Base-by-base conservation (phyloP, 345 rosid genomes). In the Populus pruinosa region DNA sequence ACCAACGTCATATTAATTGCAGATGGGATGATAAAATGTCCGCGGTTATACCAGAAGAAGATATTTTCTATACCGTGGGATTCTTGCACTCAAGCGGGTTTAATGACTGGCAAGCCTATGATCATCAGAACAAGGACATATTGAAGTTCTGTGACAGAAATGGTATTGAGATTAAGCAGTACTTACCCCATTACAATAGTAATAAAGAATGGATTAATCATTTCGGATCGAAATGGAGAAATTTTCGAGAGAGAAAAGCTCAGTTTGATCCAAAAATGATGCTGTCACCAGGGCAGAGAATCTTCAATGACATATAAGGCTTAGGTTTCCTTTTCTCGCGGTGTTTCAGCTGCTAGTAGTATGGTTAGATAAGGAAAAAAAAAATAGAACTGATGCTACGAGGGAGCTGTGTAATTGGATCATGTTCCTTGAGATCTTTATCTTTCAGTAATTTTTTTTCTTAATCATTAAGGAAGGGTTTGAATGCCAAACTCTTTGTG, bases 1-100 rank as follows among this genome's bases (percentile, higher is more conserved):
- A 66, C 3, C 0, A 39, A 13, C 6, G 27, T 70, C 2, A 5
- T 70, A 25, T 62, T 41, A 41, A 41, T 41, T 76, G 77, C 86
- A 95, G 99, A 82, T 96, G 99, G 99, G 91, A 93, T 79, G 86
- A 89, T 11, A 83, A 77, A 66, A 96, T 83, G 86, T 93, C 99
- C 0, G 88, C 90, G 1, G 88, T 83, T 31, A 83, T 85, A 77
- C 97, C 98, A 18, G 88, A 91, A 1, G 97, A 92, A 71, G 96
- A 96, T 1, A 83, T 92, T 8, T 91, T 92, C 87, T 96, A 96
- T 78, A 84, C 96, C 7, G 89, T 93, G 5, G 98, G 97, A 77
- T 83, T 96, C 43, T 78, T 96, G 79, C 91, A 89, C 71, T 87
- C 97, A 43, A 86, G 97, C 66, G 86, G 90, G 69, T 90, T 80